A percentile compares a stretch with the other conserved stretches of the same genome.
These are phyloP conservation scores for Aegilops tauschii DNA, from an alignment of 176 grass and related monocot species.

Conservation along the genomic window DNA sequence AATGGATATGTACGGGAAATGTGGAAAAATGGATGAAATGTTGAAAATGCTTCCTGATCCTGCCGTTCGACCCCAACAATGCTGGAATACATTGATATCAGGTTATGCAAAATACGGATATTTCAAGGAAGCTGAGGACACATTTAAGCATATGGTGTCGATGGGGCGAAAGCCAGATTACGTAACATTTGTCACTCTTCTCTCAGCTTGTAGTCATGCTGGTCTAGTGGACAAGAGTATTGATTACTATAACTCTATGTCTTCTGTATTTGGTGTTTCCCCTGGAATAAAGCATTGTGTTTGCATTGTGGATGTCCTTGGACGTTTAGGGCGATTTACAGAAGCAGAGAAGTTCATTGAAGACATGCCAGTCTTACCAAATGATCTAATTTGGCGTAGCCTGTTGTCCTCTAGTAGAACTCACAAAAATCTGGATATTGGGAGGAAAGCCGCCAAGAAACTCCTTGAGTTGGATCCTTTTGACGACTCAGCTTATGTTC, in stretches of 20 bases:
- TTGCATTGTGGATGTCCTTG: constrained; percentile 82
- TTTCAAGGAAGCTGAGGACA: constrained; percentile 73
- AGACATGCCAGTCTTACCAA: constrained; percentile 64
- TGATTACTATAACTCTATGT: constrained; percentile 69
- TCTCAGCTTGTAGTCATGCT: constrained; percentile 81
- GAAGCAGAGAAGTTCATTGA: constrained; percentile 75
- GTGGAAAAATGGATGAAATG: constrained; percentile 78
- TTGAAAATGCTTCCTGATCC: constrained; percentile 62
- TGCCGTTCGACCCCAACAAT: constrained; percentile 49
- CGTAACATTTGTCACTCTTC: constrained; percentile 76
- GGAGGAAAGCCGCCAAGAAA: constrained; percentile 57
- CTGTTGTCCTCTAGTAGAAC: constrained; percentile 80
- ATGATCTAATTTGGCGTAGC: constrained; percentile 87
- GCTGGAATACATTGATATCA: constrained; percentile 91
- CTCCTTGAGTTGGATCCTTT: constrained; percentile 83
- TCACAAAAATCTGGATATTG: constrained; percentile 72
- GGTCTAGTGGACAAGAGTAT: constrained; percentile 72
- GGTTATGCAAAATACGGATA: constrained; percentile 68
- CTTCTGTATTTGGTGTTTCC: constrained; percentile 50
- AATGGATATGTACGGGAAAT: constrained; percentile 96
- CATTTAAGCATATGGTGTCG: constrained; percentile 67
- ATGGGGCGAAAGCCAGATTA: constrained; percentile 60
- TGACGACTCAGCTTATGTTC: constrained; percentile 91
- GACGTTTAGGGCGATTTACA: constrained; percentile 57
- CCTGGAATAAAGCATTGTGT: constrained; percentile 89